phyloP scores from a whole-genome alignment of 345 rosid species.

The Eucalyptus viminalis region DNA sequence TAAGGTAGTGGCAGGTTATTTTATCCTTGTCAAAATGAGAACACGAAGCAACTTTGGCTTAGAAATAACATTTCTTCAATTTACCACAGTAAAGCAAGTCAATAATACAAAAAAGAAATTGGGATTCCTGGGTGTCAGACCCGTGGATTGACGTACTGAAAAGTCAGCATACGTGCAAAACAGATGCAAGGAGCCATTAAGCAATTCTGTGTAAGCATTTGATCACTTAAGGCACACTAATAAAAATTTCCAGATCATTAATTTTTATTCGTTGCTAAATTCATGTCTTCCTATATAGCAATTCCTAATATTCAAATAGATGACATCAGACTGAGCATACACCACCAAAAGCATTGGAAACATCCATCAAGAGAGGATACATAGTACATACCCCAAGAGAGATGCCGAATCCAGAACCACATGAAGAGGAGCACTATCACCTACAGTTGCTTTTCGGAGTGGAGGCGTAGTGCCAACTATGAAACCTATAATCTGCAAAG shows the following conservation, averaged over 20 bases:
- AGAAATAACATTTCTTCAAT: neutral
- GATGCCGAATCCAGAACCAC: constrained; percentile 14
- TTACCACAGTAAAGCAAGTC: neutral
- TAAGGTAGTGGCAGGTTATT: neutral
- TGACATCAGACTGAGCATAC: neutral
- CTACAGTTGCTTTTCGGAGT: constrained; percentile 8
- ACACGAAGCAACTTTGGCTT: neutral
- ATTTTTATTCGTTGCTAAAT: neutral
- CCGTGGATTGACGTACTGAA: neutral
- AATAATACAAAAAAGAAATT: neutral
- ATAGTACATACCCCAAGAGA: constrained; percentile 13
- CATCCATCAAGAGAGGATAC: neutral
- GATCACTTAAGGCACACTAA: neutral
- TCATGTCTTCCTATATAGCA: neutral
- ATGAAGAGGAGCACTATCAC: constrained; percentile 21
- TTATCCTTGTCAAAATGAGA: neutral
- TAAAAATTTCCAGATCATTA: neutral
- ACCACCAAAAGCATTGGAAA: neutral
- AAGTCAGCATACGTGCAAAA: neutral
- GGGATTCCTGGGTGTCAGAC: neutral
- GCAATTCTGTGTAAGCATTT: neutral
- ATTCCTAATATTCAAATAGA: neutral
- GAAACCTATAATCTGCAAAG: constrained; percentile 12
- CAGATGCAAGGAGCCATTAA: neutral
- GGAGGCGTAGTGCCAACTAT: constrained; percentile 9